phyloP scores from a whole-genome alignment of 2,329 filamentous ascomycete species.

The Trichoderma afroharzianum region DNA sequence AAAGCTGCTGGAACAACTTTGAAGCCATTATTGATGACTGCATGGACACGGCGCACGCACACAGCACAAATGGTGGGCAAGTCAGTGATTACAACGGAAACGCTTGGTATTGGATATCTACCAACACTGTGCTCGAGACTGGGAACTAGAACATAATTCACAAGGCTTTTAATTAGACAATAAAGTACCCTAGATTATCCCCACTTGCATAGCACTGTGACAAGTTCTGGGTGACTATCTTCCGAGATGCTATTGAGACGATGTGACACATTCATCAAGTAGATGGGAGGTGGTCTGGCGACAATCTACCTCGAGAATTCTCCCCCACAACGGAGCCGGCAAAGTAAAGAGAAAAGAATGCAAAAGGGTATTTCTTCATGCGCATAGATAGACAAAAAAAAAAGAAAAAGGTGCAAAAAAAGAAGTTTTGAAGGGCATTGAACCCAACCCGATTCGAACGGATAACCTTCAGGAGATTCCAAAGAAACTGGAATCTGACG shows the following conservation, averaged over 20 bases:
- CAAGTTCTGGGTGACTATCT: rapidly evolving
- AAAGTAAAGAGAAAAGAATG: no score
- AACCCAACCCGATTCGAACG: constrained; percentile 17
- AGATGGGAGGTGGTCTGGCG: rapidly evolving
- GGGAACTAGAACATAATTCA: not conserved
- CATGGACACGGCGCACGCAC: not conserved
- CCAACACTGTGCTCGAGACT: not conserved
- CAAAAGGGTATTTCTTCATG: no score
- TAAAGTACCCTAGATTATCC: rapidly evolving
- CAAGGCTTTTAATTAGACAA: not conserved
- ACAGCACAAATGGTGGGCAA: not conserved
- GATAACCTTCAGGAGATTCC: constrained; percentile 17
- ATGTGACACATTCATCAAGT: not conserved
- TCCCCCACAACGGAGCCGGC: no score
- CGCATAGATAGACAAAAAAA: not conserved
- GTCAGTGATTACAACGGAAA: not conserved
- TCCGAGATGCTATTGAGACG: not conserved
- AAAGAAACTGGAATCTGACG: constrained; percentile 10
- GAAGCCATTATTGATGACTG: not conserved
- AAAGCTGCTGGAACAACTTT: not conserved
- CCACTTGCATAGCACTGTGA: rapidly evolving
- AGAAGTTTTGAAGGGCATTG: constrained; percentile 10
- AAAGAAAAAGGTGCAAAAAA: not conserved
- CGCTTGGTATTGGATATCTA: not conserved
- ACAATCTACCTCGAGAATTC: not conserved